A percentile compares a stretch with the other conserved stretches of the same genome.
phyloP scores from a whole-genome alignment of 345 rosid genomes.

The Linum lewisii region DNA sequence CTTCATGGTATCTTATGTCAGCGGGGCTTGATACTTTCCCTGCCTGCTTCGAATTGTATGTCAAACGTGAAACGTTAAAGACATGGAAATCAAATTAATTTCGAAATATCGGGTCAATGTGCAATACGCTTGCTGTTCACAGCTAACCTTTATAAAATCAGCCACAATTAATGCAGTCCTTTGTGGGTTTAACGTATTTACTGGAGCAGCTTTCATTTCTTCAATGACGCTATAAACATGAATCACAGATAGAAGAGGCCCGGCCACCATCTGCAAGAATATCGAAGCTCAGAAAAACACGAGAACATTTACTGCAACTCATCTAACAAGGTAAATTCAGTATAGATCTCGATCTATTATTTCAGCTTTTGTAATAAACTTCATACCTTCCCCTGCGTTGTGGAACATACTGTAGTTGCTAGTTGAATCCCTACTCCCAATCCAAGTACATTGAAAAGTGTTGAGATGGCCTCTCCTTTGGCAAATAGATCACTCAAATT shows the following conservation, averaged over 20 bases:
- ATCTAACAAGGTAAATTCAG: background rate
- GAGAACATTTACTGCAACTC: background rate
- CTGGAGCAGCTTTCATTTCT: conserved; percentile 80
- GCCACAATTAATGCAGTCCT: conserved; percentile 79
- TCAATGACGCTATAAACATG: conserved; percentile 62
- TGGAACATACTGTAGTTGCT: conserved; percentile 85
- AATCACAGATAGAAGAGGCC: conserved; percentile 59
- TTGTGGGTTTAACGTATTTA: conserved; percentile 89
- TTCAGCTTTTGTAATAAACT: background rate
- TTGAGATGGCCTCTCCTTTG: conserved; percentile 97
- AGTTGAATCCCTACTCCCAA: conserved; percentile 72
- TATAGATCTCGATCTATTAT: background rate
- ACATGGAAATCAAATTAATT: conserved; percentile 8
- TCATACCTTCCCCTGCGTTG: conserved; percentile 80
- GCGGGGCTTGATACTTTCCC: conserved; percentile 77
- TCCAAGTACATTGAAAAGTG: conserved; percentile 80
- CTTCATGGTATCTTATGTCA: conserved; percentile 66
- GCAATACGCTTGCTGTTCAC: conserved; percentile 8
- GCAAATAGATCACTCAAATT: conserved; percentile 95
- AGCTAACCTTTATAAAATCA: conserved; percentile 64
- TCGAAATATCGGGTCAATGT: no score
- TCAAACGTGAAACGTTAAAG: conserved; percentile 9
- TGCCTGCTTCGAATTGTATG: conserved; percentile 32
- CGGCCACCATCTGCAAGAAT: conserved; percentile 64
- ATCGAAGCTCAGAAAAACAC: conserved; percentile 1